Evolutionary conservation across 495 filamentous ascomycete species (phyloP), one percentile per base, ranked within the genome.

Genomic region (Parachaetomium inaequale): DNA sequence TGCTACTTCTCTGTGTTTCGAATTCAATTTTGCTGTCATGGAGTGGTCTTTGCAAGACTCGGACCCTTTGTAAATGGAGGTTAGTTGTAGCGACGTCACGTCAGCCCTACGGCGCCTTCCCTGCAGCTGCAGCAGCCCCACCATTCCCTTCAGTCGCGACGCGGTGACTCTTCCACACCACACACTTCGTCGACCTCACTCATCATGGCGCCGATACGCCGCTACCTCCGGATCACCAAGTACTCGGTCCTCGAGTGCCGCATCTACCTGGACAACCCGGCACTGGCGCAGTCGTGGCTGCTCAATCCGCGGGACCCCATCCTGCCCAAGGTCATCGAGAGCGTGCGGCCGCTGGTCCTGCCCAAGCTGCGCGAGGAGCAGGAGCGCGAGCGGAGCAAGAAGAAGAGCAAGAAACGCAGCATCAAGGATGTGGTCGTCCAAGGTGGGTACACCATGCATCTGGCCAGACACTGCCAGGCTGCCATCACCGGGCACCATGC

Each of bases 211-310:
- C 91, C 90, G 11, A 88, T 92, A 47, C 87, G 90, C 38, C 84
- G 90, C 64, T 94, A 94, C 66, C 84, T 94, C 57, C 82, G 90
- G 50, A 93, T 94, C 61, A 89, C 87, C 61, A 89, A 92, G 70
- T 89, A 89, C 74, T 95, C 94, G 19, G 92, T 96, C 58, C 83
- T 98, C 50, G 94, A 98, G 81, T 89, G 88, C 53, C 91, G 93
- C 43, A 93, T 98, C 67, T 98, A 96, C 75, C 85, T 96, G 47
- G 94, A 97, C 60, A 91, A 90, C 59, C 94, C 94, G 3, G 84
- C 88, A 8, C 87, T 95, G 47, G 79, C 78, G 7, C 82, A 87
- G 43, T 79, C 86, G 62, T 98, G 94, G 94, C 86, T 98, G 10
- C 82, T 96, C 49, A 85, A 85, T 63, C 74, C 87, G 19, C 82